phyloP scores from a whole-genome alignment of 805 yeast genomes.

The Ogataea neopini region DNA sequence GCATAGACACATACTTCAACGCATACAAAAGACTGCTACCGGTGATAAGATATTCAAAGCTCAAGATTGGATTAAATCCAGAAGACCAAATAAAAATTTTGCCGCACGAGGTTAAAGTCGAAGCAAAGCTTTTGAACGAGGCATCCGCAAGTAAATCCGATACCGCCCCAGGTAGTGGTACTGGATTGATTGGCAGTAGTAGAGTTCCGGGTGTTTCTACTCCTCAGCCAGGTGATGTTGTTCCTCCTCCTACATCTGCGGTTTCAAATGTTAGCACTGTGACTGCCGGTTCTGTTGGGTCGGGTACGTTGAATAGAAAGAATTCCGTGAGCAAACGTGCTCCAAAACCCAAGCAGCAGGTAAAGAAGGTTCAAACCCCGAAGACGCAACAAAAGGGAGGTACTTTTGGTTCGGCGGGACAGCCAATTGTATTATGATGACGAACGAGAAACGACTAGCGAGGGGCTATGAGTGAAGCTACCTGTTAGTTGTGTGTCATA shows the following conservation, averaged over 20 bases:
- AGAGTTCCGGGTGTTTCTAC: background rate
- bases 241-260: background rate
- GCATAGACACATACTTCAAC: slow-evolving; percentile 44
- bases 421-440: slow-evolving; percentile 12
- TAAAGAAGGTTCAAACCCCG: slow-evolving; percentile 5
- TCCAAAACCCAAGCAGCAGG: slow-evolving; percentile 1
- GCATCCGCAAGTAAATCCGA: slow-evolving; percentile 13
- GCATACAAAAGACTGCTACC: slow-evolving; percentile 50
- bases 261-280: slow-evolving; percentile 1
- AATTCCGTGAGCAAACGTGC: slow-evolving; percentile 5
- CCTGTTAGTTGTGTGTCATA: too few relatives aligned
- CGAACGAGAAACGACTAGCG: background rate
- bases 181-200: background rate
- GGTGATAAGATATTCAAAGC: slow-evolving; percentile 50
- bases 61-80: slow-evolving; percentile 50
- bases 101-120: slow-evolving; percentile 29
- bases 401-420: slow-evolving; percentile 11
- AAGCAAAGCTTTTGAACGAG: slow-evolving; percentile 17
- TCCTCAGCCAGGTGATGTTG: background rate
- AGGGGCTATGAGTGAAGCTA: too few relatives aligned
- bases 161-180: background rate
- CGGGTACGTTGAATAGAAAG: slow-evolving; percentile 1
- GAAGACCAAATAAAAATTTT: slow-evolving; percentile 41
- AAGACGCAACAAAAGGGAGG: slow-evolving; percentile 1
- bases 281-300: background rate